Evolutionary conservation across 2,329 filamentous ascomycete genomes (phyloP).

Genomic region (Arthrobotrys conoides): DNA sequence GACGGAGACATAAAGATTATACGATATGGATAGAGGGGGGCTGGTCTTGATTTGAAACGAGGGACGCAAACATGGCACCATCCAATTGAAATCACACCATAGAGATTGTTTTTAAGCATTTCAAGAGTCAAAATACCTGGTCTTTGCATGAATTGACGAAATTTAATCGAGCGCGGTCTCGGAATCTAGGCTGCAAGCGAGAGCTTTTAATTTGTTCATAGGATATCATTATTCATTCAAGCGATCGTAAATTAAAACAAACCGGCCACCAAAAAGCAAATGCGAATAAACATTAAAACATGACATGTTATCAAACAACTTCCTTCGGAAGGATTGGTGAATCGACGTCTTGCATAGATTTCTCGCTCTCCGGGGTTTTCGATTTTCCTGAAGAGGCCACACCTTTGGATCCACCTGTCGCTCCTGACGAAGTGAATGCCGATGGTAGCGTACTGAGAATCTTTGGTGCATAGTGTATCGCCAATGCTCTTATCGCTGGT

Average conservation of each 20-base stretch:
- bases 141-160: neutral
- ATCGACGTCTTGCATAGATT: constrained; percentile 6
- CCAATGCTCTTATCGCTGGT: constrained; percentile 27
- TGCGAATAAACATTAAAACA: constrained; percentile 2
- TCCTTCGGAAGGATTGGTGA: constrained; percentile 2
- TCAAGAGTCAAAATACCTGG: neutral
- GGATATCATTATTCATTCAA: constrained; percentile 11
- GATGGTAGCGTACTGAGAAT: constrained; percentile 6
- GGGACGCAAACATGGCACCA: constrained; percentile 4
- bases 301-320: constrained; percentile 2
- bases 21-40: constrained; percentile 1
- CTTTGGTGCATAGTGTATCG: constrained; percentile 27
- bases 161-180: constrained; percentile 1
- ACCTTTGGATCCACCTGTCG: neutral
- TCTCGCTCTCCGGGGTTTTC: constrained; percentile 8
- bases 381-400: neutral
- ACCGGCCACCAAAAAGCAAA: neutral
- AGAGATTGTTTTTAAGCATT: neutral
- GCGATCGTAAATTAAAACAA: constrained; percentile 1
- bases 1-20: constrained; percentile 10
- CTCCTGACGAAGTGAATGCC: constrained; percentile 1
- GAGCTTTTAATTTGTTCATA: neutral
- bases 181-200: neutral
- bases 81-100: neutral
- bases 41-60: constrained; percentile 1